phyloP scores from a whole-genome alignment of 805 yeast genomes.

The Metschnikowia henanensis region DNA sequence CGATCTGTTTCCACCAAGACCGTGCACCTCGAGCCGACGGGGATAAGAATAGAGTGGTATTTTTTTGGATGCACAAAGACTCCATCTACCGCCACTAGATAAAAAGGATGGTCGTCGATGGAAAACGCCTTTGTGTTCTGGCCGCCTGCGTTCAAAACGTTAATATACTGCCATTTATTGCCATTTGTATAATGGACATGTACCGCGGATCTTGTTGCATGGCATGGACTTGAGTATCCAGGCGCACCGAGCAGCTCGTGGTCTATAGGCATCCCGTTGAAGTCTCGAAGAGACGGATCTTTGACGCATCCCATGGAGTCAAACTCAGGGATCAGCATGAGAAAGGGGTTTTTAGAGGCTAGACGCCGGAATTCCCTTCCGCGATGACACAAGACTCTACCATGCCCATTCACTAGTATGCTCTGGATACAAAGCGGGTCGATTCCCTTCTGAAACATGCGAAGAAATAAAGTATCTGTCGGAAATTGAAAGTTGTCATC shows the following conservation, averaged over 20 bases:
- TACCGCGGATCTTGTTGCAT: slow-evolving; percentile 19
- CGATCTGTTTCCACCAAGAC: slow-evolving; percentile 25
- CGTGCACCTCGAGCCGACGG: slow-evolving; percentile 33
- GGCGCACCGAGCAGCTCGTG: slow-evolving; percentile 23
- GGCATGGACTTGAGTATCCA: slow-evolving; percentile 25
- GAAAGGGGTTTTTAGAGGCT: slow-evolving; percentile 16
- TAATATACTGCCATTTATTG: slow-evolving; percentile 26
- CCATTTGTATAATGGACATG: slow-evolving; percentile 24
- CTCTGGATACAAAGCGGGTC: slow-evolving; percentile 36
- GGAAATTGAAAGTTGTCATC: slow-evolving; percentile 41
- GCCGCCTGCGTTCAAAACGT: slow-evolving; percentile 34
- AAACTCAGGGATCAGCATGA: slow-evolving; percentile 12
- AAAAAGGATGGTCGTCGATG: slow-evolving; percentile 32
- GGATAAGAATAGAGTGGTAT: slow-evolving; percentile 27
- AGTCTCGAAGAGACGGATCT: slow-evolving; percentile 17
- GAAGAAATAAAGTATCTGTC: slow-evolving; percentile 34
- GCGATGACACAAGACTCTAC: slow-evolving; percentile 25
- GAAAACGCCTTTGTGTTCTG: slow-evolving; percentile 33
- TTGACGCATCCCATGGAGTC: slow-evolving; percentile 25
- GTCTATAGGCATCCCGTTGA: slow-evolving; percentile 18
- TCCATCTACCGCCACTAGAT: slow-evolving; percentile 34
- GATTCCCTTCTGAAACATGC: slow-evolving; percentile 31
- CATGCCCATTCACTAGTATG: slow-evolving; percentile 32
- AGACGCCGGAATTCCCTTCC: slow-evolving; percentile 14
- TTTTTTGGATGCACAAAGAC: slow-evolving; percentile 25